Evolutionary conservation across 116 monocot species (phyloP), one percentile per base, ranked within the genome.

Genomic region (Cymodocea nodosa): DNA sequence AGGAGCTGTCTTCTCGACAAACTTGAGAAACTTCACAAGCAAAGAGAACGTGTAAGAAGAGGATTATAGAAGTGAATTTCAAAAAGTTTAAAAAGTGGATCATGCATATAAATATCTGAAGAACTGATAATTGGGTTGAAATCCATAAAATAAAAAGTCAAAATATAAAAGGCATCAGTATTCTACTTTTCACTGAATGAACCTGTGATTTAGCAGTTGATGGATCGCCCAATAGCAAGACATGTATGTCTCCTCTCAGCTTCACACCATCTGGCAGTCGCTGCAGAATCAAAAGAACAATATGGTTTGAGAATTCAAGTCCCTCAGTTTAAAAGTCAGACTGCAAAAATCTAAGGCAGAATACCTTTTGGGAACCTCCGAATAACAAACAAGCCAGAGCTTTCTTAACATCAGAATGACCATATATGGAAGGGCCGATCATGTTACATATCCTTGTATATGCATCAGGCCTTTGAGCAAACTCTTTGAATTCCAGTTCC

Each of bases 121-220:
- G 23, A 56, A 23, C 0, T 15, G 56, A 56, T 56, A 22, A 56
- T 6, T 56, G 23, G 3, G 2, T 10, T 12, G 12, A 44, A 44
- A 44, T 10, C 1, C 1, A 44, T 7, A 44, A 8, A 44, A 44
- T 44, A 12, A 44, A 44, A 44, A 9, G 12, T 44, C 44, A 44
- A 44, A 9, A 44, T 44, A 1, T 44, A 44, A 44, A 30, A 44
- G 44, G 12, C 44, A 44, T 44, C 8, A 1, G 44, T 10, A 3
- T 30, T 30, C 30, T 30, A 30, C 30, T 9, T 44, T 61, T 60
- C 20, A 70, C 22, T 48, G 11, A 49, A 39, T n/a, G 25, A 72
- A 91, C 97, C 91, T 97, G 97, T 66, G 97, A 97, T 76, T 97
- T 97, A 55, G 97, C 97, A 70, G 97, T 97, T 10, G 97, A 97